Evolutionary conservation across 2,329 filamentous ascomycete species (phyloP), one percentile per base, ranked within the genome.

Genomic region (Phaeosphaeria sp.): DNA sequence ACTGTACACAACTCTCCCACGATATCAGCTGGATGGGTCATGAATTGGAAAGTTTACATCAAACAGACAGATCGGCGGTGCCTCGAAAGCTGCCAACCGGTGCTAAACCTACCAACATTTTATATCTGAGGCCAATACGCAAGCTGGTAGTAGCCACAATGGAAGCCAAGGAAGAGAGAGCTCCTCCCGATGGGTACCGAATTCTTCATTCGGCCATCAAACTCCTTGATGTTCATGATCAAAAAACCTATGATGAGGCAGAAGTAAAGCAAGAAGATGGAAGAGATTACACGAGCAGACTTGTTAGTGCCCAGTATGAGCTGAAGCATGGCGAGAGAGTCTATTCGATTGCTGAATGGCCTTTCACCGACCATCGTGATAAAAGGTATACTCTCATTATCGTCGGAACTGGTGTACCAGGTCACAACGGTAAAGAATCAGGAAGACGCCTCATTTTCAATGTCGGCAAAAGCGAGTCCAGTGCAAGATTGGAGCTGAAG

Each of bases 331-430:
- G 84, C 0, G 87, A 90, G 60, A 82, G 81, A 41, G 84, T 93
- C 1, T 80, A 85, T 44, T 82, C 85, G 1, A 73, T 93, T 7
- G 74, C 83, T 1, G 87, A 91, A 59, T 93, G 90, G 90, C 72
- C 80, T 5, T 87, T 85, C 60, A 76, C 79, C 30, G 84, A 85
- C 54, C 81, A 85, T 39, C 58, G 64, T 4, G 81, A 80, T n/a
- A 85, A 83, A 54, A 81, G 77, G 0, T 90, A 89, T 73, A 81
- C 84, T 1, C 89, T 87, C 68, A 79, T 92, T 30, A 80, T 91
- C 15, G 82, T 90, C 11, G 82, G 85, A 3, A 86, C 85, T 17
- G 71, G 72, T 1, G 58, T 74, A 13, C 64, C 52, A 10, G 46
- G 55, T 10, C 57, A 56, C 3, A 13, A 50, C 1, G 67, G 63